Evolutionary conservation across 768 basidiomycete species (phyloP), one percentile per base, ranked within the genome.

Genomic region (Thelephora aurantiotincta): DNA sequence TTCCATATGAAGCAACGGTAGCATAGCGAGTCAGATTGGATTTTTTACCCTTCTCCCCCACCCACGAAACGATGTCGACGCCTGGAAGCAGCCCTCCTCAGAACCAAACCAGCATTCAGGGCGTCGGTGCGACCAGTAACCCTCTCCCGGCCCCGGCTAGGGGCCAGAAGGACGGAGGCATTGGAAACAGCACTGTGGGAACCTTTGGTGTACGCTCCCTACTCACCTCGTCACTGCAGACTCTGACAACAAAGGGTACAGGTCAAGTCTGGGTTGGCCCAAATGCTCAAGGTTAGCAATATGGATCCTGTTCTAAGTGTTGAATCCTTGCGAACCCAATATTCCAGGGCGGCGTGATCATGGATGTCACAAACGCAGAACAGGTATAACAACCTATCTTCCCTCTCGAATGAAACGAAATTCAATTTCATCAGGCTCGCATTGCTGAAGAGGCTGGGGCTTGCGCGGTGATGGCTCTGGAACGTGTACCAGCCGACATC

Each of bases 381-480:
- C 75, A 77, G 68, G 73, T 72, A 46, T 13, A 60, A 45, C 34
- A 46, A 43, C 50, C 69, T 69, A 62, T 68, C 67, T 22, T 51
- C 58, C 54, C 23, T 45, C 42, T 33, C 18, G 45, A 35, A 38
- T 35, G 44, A 44, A 51, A 22, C 38, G 35, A 48, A 37, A 6
- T 22, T 46, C 51, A 20, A 55, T 46, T 43, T 20, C 16, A 16
- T 5, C 52, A 93, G 83, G 94, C 94, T 50, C 84, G 86, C 51
- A 92, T 97, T 56, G 94, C 94, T 41, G 94, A 98, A 60, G 90
- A 92, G 60, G 94, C 94, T 7, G 94, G 94, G 42, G 94, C 94
- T 6, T 91, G 89, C 60, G 94, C 94, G 50, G 94, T 99, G 52
- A 98, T 99, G 94, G 90, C 90, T 3, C 75, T 93, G 30, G 90